Conservation (phyloP, 2,329 filamentous ascomycete species). For the Colletotrichum melonis region DNA sequence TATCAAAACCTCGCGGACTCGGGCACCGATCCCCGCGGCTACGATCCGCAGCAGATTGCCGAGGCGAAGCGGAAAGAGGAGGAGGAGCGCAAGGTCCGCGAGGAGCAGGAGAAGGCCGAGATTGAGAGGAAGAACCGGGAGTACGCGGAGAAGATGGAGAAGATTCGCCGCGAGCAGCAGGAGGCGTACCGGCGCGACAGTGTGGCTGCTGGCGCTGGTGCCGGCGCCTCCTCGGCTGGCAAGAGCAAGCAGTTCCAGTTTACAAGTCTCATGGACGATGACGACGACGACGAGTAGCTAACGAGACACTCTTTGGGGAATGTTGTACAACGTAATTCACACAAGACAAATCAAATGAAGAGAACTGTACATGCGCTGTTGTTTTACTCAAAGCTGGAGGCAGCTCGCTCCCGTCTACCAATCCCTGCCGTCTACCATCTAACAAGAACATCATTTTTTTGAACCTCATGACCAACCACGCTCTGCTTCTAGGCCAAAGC, state of each 20-base stretch:
- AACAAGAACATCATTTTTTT: conserved; percentile 2
- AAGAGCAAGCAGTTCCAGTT: conserved; percentile 68
- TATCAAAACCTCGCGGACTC: conserved; percentile 71
- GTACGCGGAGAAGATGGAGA: conserved; percentile 54
- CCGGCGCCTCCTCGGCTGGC: conserved; percentile 40
- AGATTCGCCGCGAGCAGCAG: conserved; percentile 52
- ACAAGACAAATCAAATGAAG: not conserved
- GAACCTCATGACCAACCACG: not conserved
- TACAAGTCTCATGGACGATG: conserved; percentile 63
- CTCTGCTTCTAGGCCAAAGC: not conserved
- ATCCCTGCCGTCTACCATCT: conserved; percentile 22
- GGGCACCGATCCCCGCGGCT: conserved; percentile 70
- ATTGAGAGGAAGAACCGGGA: conserved; percentile 56
- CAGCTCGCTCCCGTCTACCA: conserved; percentile 12
- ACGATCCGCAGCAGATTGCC: conserved; percentile 68
- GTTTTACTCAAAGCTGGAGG: not conserved
- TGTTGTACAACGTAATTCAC: not conserved
- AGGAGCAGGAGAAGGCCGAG: conserved; percentile 53
- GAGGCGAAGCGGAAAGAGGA: conserved; percentile 62
- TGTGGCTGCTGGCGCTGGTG: conserved; percentile 34
- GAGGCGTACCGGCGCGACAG: conserved; percentile 45
- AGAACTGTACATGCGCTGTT: not conserved
- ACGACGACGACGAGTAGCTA: conserved; percentile 55
- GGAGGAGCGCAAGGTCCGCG: conserved; percentile 52
- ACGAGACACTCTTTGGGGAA: not conserved